These are phyloP conservation scores for Phialophora verrucosa DNA, from an alignment of 2,329 filamentous ascomycete species.

Conservation along the genomic window DNA sequence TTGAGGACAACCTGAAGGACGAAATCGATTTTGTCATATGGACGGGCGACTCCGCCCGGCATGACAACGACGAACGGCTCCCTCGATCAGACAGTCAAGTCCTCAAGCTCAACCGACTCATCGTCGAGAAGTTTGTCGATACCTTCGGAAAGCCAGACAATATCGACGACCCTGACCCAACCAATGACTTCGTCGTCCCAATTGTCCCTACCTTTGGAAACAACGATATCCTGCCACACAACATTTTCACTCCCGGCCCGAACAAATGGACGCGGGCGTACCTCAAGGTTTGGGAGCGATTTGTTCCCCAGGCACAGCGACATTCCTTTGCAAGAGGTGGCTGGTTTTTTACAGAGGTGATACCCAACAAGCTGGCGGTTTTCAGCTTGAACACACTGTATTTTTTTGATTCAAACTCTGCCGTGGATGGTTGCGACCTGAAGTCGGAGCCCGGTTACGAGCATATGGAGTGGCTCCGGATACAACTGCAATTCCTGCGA, in stretches of 20 bases:
- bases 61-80: slow-evolving; percentile 82
- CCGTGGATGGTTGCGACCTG: slow-evolving; percentile 84
- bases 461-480: slow-evolving; percentile 93
- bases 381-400: slow-evolving; percentile 97
- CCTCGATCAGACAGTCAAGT: slow-evolving; percentile 79
- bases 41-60: slow-evolving; percentile 88
- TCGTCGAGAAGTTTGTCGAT: slow-evolving; percentile 77
- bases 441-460: slow-evolving; percentile 86
- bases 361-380: slow-evolving; percentile 82
- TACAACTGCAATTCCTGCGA: slow-evolving; percentile 84
- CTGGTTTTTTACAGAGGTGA: slow-evolving; percentile 93
- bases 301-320: slow-evolving; percentile 90
- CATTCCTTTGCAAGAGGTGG: slow-evolving; percentile 91
- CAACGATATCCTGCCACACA: slow-evolving; percentile 97
- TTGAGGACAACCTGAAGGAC: slow-evolving; percentile 76
- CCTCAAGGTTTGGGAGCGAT: slow-evolving; percentile 76
- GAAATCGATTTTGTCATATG: slow-evolving; percentile 87
- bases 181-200: slow-evolving; percentile 71
- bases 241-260: slow-evolving; percentile 84
- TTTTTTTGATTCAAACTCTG: slow-evolving; percentile 91
- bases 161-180: slow-evolving; percentile 54
- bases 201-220: slow-evolving; percentile 92
- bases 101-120: slow-evolving; percentile 73
- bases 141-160: slow-evolving; percentile 68
- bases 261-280: slow-evolving; percentile 85